phyloP scores from a whole-genome alignment of 768 basidiomycete genomes.

The Austroboletus eburneus region DNA sequence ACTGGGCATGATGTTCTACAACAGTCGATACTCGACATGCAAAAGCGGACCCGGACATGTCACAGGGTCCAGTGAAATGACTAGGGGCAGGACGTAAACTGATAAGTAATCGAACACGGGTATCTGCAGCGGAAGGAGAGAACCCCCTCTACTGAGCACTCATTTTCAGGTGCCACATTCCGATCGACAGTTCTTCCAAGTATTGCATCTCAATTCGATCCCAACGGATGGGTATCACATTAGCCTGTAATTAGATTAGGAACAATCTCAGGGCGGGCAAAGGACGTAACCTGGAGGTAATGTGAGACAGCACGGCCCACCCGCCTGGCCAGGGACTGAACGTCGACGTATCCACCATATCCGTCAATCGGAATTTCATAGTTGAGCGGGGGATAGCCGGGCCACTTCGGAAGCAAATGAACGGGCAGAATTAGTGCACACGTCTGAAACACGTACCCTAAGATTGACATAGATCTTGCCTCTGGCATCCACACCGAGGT shows the following conservation, averaged over 20 bases:
- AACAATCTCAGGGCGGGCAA: slow-evolving; percentile 2
- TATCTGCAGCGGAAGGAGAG: neutral
- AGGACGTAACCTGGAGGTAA: slow-evolving; percentile 57
- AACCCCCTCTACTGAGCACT: slow-evolving; percentile 23
- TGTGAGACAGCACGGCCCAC: slow-evolving; percentile 69
- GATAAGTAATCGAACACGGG: slow-evolving; percentile 9
- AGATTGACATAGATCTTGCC: slow-evolving; percentile 59
- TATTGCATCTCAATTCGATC: slow-evolving; percentile 67
- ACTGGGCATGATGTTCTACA: slow-evolving; percentile 21
- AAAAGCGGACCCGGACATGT: slow-evolving; percentile 7
- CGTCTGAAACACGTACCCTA: slow-evolving; percentile 41
- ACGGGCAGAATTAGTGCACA: neutral
- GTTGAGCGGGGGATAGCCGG: slow-evolving; percentile 63
- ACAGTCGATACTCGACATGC: slow-evolving; percentile 4
- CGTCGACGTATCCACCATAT: slow-evolving; percentile 59
- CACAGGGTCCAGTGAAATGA: slow-evolving; percentile 8
- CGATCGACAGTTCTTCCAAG: slow-evolving; percentile 63
- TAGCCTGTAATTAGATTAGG: slow-evolving; percentile 42
- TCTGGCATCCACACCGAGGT: slow-evolving; percentile 59
- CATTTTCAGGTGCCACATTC: slow-evolving; percentile 70
- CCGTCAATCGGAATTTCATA: slow-evolving; percentile 72
- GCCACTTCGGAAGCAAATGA: slow-evolving; percentile 47
- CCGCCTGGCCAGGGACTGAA: slow-evolving; percentile 64
- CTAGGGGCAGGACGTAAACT: slow-evolving; percentile 3
- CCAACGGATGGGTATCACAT: slow-evolving; percentile 65